Evolutionary conservation across 2,329 filamentous ascomycete species (phyloP).

Genomic region (Hortaea sp.): DNA sequence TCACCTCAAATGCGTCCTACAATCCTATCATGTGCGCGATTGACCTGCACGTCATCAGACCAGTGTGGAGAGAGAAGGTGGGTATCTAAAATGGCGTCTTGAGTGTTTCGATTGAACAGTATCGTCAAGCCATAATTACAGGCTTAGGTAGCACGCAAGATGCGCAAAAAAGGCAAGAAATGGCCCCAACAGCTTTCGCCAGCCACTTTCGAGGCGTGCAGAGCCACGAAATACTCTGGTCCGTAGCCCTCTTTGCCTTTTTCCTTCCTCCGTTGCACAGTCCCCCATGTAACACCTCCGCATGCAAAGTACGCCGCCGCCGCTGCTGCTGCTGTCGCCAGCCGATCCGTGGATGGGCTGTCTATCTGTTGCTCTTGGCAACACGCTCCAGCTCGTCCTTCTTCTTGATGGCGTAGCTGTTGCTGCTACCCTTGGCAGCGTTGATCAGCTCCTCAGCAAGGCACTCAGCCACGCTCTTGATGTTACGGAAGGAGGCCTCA

Average conservation of each 20-base stretch:
- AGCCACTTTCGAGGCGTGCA: not conserved
- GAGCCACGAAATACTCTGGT: not conserved
- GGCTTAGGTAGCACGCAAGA: slow-evolving; percentile 4
- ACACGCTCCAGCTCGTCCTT: slow-evolving; percentile 99
- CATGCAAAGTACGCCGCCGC: not conserved
- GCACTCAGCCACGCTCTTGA: slow-evolving; percentile 99
- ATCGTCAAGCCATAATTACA: slow-evolving; percentile 6
- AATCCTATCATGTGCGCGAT: too few relatives aligned
- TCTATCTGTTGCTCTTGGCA: slow-evolving; percentile 99
- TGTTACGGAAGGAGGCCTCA: slow-evolving; percentile 98
- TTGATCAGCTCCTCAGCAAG: slow-evolving; percentile 99
- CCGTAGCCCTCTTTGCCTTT: not conserved
- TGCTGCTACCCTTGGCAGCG: slow-evolving; percentile 99
- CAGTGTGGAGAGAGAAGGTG: too few relatives aligned
- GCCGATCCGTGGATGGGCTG: not conserved
- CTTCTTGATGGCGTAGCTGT: slow-evolving; percentile 99
- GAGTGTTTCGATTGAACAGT: slow-evolving; percentile 9
- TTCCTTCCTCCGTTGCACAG: not conserved
- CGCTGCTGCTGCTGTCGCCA: not conserved
- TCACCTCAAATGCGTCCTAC: too few relatives aligned
- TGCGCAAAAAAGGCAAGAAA: slow-evolving; percentile 1
- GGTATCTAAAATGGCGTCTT: slow-evolving; percentile 1
- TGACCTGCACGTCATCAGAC: too few relatives aligned
- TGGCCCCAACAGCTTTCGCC: not conserved
- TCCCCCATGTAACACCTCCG: not conserved